phyloP scores from a whole-genome alignment of 1,139 yeast species.

The Blastobotrys buckinghamii region DNA sequence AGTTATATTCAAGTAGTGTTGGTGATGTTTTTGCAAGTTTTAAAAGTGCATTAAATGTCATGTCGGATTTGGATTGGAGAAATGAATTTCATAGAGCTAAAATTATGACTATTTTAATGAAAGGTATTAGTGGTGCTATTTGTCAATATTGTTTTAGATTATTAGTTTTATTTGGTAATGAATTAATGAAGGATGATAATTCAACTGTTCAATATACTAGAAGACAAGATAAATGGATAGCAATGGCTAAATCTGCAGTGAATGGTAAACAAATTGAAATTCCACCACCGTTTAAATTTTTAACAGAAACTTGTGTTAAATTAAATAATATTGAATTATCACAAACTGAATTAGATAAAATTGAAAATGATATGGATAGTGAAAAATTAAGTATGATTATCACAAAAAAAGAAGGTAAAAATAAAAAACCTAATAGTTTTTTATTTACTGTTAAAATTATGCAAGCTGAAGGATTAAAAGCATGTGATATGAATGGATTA shows the following conservation, averaged over 20 bases:
- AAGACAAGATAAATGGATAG: slow-evolving; percentile 36
- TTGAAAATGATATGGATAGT: slow-evolving; percentile 60
- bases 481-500: slow-evolving; percentile 46
- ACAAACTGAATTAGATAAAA: slow-evolving; percentile 48
- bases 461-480: slow-evolving; percentile 64
- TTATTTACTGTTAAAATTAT: slow-evolving; percentile 62
- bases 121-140: slow-evolving; percentile 57
- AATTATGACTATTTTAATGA: slow-evolving; percentile 52
- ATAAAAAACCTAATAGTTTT: slow-evolving; percentile 41
- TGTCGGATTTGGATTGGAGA: slow-evolving; percentile 57
- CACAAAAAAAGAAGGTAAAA: slow-evolving; percentile 24
- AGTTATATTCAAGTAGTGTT: slow-evolving; percentile 50
- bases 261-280: slow-evolving; percentile 32
- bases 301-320: slow-evolving; percentile 63
- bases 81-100: slow-evolving; percentile 56
- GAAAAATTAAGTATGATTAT: slow-evolving; percentile 51
- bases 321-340: slow-evolving; percentile 65
- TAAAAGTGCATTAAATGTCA: slow-evolving; percentile 48
- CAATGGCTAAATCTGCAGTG: slow-evolving; percentile 41
- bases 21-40: slow-evolving; percentile 62
- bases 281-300: slow-evolving; percentile 56
- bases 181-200: slow-evolving; percentile 35
- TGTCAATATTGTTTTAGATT: slow-evolving; percentile 47
- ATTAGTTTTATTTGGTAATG: slow-evolving; percentile 44
- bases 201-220: slow-evolving; percentile 22